phyloP scores from a whole-genome alignment of 768 basidiomycete species.

The Tremella yokohamensis region DNA sequence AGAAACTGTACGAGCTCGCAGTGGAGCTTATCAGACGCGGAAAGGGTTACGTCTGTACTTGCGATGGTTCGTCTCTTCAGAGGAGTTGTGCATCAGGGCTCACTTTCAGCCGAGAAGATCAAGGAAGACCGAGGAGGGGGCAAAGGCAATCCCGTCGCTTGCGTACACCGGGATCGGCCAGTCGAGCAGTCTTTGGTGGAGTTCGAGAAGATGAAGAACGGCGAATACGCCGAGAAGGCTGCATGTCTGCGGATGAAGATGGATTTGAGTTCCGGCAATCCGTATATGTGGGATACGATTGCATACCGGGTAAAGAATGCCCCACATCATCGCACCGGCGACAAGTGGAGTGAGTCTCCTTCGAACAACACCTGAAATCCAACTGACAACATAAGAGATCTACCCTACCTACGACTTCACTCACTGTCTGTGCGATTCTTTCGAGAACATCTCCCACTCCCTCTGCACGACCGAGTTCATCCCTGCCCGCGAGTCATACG shows the following conservation, averaged over 20 bases:
- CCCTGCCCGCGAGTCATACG: constrained; percentile 91
- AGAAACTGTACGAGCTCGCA: constrained; percentile 77
- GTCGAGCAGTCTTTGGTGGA: constrained; percentile 80
- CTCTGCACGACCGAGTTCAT: constrained; percentile 96
- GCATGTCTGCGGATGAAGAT: constrained; percentile 97
- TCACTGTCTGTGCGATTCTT: constrained; percentile 95
- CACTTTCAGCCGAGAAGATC: constrained; percentile 76
- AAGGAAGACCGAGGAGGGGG: constrained; percentile 79
- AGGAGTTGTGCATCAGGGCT: background rate
- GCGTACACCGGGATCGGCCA: constrained; percentile 79
- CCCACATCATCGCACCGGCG: constrained; percentile 86
- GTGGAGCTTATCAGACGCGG: constrained; percentile 81
- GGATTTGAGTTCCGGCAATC: constrained; percentile 84
- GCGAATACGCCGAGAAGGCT: constrained; percentile 84
- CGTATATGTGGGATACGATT: constrained; percentile 99
- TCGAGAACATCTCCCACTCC: constrained; percentile 98
- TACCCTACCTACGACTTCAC: constrained; percentile 99
- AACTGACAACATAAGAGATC: constrained; percentile 54
- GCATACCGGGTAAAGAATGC: constrained; percentile 90
- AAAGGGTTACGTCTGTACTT: constrained; percentile 93
- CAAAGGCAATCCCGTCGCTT: constrained; percentile 72
- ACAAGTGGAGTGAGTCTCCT: constrained; percentile 71
- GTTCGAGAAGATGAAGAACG: constrained; percentile 88
- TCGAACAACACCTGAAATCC: background rate
- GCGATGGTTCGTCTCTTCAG: constrained; percentile 68